Conservation (phyloP, 495 filamentous ascomycete species). For the Aspergillus conjunctus region DNA sequence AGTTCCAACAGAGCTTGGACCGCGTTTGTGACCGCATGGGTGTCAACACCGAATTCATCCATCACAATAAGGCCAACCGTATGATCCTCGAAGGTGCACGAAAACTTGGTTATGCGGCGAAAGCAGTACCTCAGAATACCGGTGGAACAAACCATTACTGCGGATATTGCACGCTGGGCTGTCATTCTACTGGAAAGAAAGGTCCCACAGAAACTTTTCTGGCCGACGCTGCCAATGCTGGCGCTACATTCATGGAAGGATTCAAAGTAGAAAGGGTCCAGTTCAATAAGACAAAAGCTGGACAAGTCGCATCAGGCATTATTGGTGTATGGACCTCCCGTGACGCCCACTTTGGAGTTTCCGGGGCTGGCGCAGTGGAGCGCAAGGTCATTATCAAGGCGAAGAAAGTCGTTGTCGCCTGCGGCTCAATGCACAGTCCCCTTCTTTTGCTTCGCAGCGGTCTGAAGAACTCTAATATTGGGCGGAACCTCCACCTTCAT, state of each 20-base stretch:
- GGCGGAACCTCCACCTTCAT: constrained; percentile 81
- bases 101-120: constrained; percentile 72
- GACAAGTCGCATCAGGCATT: constrained; percentile 66
- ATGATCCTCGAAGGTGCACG: constrained; percentile 73
- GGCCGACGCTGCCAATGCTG: constrained; percentile 72
- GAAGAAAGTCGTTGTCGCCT: constrained; percentile 78
- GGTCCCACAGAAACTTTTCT: constrained; percentile 77
- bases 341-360: constrained; percentile 59
- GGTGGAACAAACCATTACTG: constrained; percentile 69
- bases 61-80: constrained; percentile 70
- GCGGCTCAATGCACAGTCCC: constrained; percentile 74
- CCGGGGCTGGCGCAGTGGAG: constrained; percentile 47
- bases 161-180: constrained; percentile 79
- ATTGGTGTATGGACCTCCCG: constrained; percentile 72
- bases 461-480: constrained; percentile 75
- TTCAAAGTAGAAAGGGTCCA: constrained; percentile 67
- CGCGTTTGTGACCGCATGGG: constrained; percentile 75
- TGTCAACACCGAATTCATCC: constrained; percentile 63
- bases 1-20: constrained; percentile 78
- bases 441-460: constrained; percentile 75
- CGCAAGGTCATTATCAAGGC: constrained; percentile 72
- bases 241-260: constrained; percentile 79
- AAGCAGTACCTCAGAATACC: constrained; percentile 77
- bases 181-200: constrained; percentile 70
- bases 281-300: constrained; percentile 59